Evolutionary conservation across 176 grass and related monocot genomes (phyloP), one percentile per base, ranked within the genome.

Genomic region (Phyllostachys edulis): DNA sequence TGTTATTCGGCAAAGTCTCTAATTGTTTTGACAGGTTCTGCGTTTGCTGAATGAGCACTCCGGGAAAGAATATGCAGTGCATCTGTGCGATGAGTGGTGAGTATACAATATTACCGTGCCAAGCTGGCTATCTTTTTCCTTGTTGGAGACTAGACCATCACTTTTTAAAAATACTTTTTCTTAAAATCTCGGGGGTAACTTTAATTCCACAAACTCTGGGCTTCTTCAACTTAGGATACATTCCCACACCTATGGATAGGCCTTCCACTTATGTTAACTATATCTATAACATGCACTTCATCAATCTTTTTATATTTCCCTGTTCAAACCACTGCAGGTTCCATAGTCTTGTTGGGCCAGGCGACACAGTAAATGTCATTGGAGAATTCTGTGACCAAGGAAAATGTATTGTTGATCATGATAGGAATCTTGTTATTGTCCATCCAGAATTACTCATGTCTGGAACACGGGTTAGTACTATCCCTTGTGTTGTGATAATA

Each of bases 71-170:
- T 78, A 81, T 79, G 81, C 74, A 5, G 73, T 93, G 73, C 51
- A 90, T 93, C 71, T 98, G 63, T 92, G 72, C 24, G 96, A 98
- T 75, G 96, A 98, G 51, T 98, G 96, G 96, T 98, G 27, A 93
- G 91, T 78, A 87, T 87, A 29, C 18, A 67, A 67, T 27, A 52
- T n/a, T 71, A 44, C 4, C 6, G 4, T n/a, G 17, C 26, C 21
- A 67, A 39, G 8, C 12, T 74, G 50, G 7, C 37, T 66, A 66
- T 18, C 46, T 44, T 51, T 4, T 50, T 32, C 47, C 68, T 86
- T 49, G 7, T 32, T 11, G 7, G 26, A 62, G 1, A 27, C 41
- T 78, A 52, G 21, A 56, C 11, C 37, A 80, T 21, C 45, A 44
- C 17, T 67, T 87, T 54, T 67, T 74, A 24, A 56, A 81, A 84